Conservation (phyloP, 2,329 filamentous ascomycete species). For the Juglanconis juglandina region DNA sequence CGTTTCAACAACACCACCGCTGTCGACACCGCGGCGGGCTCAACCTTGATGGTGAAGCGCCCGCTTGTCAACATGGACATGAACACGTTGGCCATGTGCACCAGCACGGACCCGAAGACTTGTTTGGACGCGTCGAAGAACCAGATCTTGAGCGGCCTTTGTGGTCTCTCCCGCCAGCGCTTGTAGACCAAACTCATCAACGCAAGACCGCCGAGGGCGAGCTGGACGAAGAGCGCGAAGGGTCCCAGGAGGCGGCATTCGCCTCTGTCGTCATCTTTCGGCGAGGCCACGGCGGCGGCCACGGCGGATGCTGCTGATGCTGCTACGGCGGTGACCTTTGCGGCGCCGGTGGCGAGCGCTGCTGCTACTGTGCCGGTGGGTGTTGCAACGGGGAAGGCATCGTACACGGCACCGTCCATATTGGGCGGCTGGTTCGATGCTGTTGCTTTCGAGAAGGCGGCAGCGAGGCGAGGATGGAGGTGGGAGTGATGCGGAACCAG, state of each 20-base stretch:
- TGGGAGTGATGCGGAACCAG: not conserved
- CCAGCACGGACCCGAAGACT: slow-evolving; percentile 86
- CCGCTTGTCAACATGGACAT: slow-evolving; percentile 96
- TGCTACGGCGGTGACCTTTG: not conserved
- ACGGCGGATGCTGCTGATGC: not conserved
- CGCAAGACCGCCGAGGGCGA: slow-evolving; percentile 77
- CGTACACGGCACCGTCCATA: slow-evolving; percentile 4
- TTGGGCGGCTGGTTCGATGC: slow-evolving; percentile 7
- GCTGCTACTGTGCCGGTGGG: slow-evolving; percentile 4
- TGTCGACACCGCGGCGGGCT: slow-evolving; percentile 39
- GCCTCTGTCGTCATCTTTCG: slow-evolving; percentile 51
- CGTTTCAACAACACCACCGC: slow-evolving; percentile 32
- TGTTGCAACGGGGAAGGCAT: not conserved
- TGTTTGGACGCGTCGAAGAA: slow-evolving; percentile 97
- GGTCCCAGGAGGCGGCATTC: slow-evolving; percentile 86
- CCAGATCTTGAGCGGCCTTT: slow-evolving; percentile 93
- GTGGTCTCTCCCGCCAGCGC: slow-evolving; percentile 85
- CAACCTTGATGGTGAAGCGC: slow-evolving; percentile 66
- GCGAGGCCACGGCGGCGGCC: not conserved
- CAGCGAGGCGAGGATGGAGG: not conserved
- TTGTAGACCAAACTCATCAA: slow-evolving; percentile 88
- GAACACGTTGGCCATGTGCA: slow-evolving; percentile 88
- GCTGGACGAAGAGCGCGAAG: slow-evolving; percentile 88
- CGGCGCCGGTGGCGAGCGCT: slow-evolving; percentile 1
- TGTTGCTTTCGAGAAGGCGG: slow-evolving; percentile 15